These are phyloP conservation scores for Fonsecaea nubica DNA, from an alignment of 2,329 filamentous ascomycete species.

Conservation along the genomic window DNA sequence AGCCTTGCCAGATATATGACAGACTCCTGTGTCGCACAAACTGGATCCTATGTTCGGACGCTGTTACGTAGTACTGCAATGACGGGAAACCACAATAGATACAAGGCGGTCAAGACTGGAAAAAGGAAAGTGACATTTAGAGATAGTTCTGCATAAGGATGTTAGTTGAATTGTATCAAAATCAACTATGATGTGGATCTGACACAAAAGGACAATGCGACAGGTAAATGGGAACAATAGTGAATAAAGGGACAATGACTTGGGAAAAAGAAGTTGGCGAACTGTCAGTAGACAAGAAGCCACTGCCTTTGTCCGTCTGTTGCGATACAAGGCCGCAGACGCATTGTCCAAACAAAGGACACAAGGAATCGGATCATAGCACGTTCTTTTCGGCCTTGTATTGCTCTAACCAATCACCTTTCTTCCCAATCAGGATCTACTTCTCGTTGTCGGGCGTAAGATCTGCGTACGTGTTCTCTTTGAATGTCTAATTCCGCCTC, in stretches of 20 bases:
- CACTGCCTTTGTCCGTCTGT: background rate
- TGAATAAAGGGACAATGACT: background rate
- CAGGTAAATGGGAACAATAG: background rate
- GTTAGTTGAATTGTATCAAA: background rate
- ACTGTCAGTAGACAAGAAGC: background rate
- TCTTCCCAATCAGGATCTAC: slow-evolving; percentile 11
- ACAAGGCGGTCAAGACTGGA: background rate
- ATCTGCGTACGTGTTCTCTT: slow-evolving; percentile 25
- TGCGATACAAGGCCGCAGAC: background rate
- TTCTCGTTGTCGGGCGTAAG: slow-evolving; percentile 25
- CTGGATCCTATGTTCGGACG: background rate
- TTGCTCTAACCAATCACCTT: background rate
- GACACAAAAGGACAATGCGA: background rate
- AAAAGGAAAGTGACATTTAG: background rate
- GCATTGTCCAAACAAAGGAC: background rate
- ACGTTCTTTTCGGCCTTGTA: background rate
- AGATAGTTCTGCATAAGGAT: background rate
- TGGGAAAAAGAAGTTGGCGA: background rate
- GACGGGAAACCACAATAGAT: background rate
- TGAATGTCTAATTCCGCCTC: slow-evolving; percentile 34
- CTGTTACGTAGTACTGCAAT: background rate
- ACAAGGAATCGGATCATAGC: background rate
- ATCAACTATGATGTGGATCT: background rate
- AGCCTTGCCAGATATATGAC: background rate
- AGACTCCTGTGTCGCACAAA: background rate